phyloP scores from a whole-genome alignment of 495 filamentous ascomycete genomes.

The Aspergillus asperescens region DNA sequence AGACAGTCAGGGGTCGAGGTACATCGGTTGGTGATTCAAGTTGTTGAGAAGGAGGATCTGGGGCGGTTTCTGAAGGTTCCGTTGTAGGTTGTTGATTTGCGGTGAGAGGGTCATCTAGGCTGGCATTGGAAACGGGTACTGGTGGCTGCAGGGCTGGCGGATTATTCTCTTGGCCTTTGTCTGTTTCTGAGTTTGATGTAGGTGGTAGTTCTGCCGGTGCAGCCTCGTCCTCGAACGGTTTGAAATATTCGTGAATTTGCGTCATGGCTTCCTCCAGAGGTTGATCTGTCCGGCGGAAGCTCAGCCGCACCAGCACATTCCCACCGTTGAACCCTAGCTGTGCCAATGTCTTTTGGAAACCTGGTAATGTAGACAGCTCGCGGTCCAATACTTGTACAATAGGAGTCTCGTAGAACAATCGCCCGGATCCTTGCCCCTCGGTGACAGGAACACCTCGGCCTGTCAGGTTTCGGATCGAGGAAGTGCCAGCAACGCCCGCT shows the following conservation, averaged over 20 bases:
- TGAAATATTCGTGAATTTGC: conserved; percentile 71
- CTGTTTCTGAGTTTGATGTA: conserved; percentile 10
- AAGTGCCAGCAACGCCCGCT: conserved; percentile 50
- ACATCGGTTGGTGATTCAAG: conserved; percentile 14
- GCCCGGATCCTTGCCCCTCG: conserved; percentile 57
- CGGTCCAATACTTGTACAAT: conserved; percentile 75
- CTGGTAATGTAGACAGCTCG: conserved; percentile 67
- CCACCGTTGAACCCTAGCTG: conserved; percentile 83
- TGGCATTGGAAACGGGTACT: conserved; percentile 2
- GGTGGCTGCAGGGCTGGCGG: conserved; percentile 12
- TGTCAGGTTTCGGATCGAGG: conserved; percentile 66
- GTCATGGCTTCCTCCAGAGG: conserved; percentile 81
- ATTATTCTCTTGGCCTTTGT: conserved; percentile 18
- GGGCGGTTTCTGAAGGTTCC: conserved; percentile 18
- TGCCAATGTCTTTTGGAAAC: conserved; percentile 81
- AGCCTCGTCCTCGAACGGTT: conserved; percentile 34
- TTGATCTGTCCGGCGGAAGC: conserved; percentile 66
- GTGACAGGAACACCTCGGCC: conserved; percentile 62
- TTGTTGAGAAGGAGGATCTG: conserved; percentile 9
- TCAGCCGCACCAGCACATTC: conserved; percentile 68
- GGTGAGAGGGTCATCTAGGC: conserved; percentile 7
- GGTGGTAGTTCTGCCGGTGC: conserved; percentile 8
- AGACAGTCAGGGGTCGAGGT: conserved; percentile 61
- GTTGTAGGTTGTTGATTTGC: conserved; percentile 24
- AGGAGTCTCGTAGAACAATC: conserved; percentile 81